These are phyloP conservation scores for Sugiyamaella pinicola DNA, from an alignment of 1,139 yeast species.

Conservation along the genomic window DNA sequence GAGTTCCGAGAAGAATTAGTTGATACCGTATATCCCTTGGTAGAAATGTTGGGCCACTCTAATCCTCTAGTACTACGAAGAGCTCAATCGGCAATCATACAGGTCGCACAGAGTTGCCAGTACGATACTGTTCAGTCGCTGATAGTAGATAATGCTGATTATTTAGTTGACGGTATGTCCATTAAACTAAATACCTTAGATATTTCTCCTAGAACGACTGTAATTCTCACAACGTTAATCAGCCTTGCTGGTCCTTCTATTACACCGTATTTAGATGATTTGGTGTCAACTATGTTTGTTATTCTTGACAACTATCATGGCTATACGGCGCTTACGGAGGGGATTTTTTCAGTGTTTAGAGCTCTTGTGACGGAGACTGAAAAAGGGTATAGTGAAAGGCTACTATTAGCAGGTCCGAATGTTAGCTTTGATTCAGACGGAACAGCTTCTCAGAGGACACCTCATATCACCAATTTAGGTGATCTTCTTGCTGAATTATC, in stretches of 20 bases:
- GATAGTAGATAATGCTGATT: slow-evolving; percentile 72
- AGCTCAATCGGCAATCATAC: slow-evolving; percentile 51
- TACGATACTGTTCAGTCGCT: slow-evolving; percentile 57
- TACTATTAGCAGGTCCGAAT: slow-evolving; percentile 16
- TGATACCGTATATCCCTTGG: slow-evolving; percentile 57
- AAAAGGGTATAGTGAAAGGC: slow-evolving; percentile 38
- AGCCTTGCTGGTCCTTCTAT: slow-evolving; percentile 69
- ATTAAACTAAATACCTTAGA: slow-evolving; percentile 65
- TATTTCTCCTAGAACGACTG: slow-evolving; percentile 73
- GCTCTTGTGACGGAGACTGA: slow-evolving; percentile 61
- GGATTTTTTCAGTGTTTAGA: slow-evolving; percentile 71
- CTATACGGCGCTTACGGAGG: slow-evolving; percentile 68
- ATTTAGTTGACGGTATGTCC: slow-evolving; percentile 75
- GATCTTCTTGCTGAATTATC: slow-evolving; percentile 7
- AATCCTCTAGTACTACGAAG: slow-evolving; percentile 48
- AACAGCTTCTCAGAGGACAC: not conserved
- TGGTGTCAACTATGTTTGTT: slow-evolving; percentile 71
- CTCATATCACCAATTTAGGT: slow-evolving; percentile 17
- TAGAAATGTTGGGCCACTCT: slow-evolving; percentile 56
- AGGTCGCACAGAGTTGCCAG: slow-evolving; percentile 58
- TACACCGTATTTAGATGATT: slow-evolving; percentile 68
- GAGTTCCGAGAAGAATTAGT: slow-evolving; percentile 54
- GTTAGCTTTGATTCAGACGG: slow-evolving; percentile 16
- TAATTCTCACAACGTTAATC: slow-evolving; percentile 65
- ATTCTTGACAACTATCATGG: slow-evolving; percentile 84